These are phyloP conservation scores for Eucalyptus sp. DNA, from an alignment of 345 rosid species.

Conservation along the genomic window DNA sequence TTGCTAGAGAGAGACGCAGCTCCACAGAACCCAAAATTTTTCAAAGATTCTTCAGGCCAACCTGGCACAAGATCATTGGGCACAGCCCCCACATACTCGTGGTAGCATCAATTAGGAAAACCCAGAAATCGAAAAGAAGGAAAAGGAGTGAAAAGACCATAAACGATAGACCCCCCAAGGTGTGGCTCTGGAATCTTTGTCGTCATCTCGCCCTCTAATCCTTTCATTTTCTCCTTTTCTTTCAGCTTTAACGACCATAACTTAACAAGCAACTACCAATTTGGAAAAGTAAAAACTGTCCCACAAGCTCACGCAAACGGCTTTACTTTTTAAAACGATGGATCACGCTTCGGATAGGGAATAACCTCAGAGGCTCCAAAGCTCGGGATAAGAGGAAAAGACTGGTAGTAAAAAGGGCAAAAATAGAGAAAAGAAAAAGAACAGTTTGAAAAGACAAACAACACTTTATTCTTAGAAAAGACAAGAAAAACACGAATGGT, in stretches of 20 bases:
- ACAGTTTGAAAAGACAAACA: background rate
- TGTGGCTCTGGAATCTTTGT: constrained; percentile 12
- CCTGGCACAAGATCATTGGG: background rate
- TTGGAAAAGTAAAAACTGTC: background rate
- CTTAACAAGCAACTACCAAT: constrained; percentile 1
- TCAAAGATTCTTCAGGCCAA: background rate
- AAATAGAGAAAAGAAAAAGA: background rate
- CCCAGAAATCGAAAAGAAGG: background rate
- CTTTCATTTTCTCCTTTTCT: background rate
- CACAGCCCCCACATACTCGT: background rate
- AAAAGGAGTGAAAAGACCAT: background rate
- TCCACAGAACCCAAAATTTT: background rate
- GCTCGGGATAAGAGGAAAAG: background rate
- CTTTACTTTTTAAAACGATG: background rate
- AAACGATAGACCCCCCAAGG: background rate
- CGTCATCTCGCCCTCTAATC: background rate
- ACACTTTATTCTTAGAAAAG: background rate
- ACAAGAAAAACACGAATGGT: background rate
- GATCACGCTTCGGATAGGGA: background rate
- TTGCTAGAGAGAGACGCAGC: background rate
- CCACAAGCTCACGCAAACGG: constrained; percentile 4
- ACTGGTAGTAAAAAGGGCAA: background rate
- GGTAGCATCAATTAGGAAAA: background rate
- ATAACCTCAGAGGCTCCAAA: background rate
- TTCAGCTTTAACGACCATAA: constrained; percentile 5